Percentiles rank a stretch among this genome's conserved stretches.
Conservation (phyloP, 2,329 filamentous ascomycete species). For the Alternaria rosae region DNA sequence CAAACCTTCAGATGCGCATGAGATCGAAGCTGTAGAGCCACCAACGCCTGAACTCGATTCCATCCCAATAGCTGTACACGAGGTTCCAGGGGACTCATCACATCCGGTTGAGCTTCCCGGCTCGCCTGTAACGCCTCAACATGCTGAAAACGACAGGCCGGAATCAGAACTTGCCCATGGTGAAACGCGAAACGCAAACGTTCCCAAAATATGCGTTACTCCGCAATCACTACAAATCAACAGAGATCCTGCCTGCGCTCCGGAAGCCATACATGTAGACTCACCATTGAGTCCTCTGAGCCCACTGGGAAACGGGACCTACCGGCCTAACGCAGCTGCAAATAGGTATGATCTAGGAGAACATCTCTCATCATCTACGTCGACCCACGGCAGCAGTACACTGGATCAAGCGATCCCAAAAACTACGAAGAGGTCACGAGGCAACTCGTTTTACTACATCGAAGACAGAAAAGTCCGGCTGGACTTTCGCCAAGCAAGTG, state of each 20-base stretch:
- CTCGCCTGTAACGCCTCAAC: slow-evolving; percentile 6
- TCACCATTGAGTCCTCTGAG: slow-evolving; percentile 24
- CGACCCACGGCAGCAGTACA: slow-evolving; percentile 4
- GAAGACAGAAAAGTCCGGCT: slow-evolving; percentile 42
- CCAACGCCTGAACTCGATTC: slow-evolving; percentile 34
- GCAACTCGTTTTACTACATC: slow-evolving; percentile 33
- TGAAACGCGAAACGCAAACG: background rate
- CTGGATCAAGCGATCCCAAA: background rate
- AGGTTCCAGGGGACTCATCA: slow-evolving; percentile 38
- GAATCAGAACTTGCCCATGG: background rate
- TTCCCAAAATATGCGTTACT: slow-evolving; percentile 36
- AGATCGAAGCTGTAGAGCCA: slow-evolving; percentile 32
- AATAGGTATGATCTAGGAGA: background rate
- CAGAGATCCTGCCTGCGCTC: slow-evolving; percentile 55
- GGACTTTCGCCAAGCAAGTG: slow-evolving; percentile 42
- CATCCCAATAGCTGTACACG: slow-evolving; percentile 24
- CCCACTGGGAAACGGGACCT: slow-evolving; percentile 13
- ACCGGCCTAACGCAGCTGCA: slow-evolving; percentile 2
- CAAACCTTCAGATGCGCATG: slow-evolving; percentile 30
- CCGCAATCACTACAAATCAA: slow-evolving; percentile 44
- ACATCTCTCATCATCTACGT: slow-evolving; percentile 26
- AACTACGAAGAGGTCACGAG: slow-evolving; percentile 21
- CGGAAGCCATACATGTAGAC: slow-evolving; percentile 51
- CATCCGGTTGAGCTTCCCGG: slow-evolving; percentile 37
- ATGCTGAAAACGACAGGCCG: background rate